phyloP scores from a whole-genome alignment of 2,329 filamentous ascomycete genomes.

The Dothiorella sarmentorum region DNA sequence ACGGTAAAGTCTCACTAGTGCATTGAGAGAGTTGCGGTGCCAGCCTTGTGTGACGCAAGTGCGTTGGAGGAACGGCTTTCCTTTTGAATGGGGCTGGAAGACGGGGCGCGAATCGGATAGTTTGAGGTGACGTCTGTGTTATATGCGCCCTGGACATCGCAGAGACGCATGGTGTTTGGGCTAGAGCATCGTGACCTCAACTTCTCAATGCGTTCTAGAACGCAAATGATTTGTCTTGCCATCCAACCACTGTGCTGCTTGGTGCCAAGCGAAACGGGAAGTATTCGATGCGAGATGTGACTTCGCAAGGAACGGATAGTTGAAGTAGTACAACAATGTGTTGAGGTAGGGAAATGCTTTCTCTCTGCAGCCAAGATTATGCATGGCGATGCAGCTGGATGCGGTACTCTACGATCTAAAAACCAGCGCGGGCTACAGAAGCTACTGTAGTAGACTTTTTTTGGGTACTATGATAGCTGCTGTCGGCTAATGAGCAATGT shows the following conservation, averaged over 20 bases:
- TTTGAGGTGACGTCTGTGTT: background rate
- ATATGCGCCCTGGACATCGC: background rate
- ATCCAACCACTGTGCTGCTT: background rate
- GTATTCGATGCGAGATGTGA: background rate
- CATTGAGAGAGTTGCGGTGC: background rate
- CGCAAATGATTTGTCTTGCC: background rate
- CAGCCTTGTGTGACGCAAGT: background rate
- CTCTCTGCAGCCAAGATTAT: background rate
- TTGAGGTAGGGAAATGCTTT: background rate
- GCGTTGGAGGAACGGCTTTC: background rate
- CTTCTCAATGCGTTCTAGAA: background rate
- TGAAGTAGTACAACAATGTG: background rate
- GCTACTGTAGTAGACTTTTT: too few relatives aligned
- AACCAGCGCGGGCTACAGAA: too few relatives aligned
- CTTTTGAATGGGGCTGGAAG: background rate
- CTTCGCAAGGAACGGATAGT: background rate
- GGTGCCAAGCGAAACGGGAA: background rate
- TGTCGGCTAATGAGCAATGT: too few relatives aligned
- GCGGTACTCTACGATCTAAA: background rate
- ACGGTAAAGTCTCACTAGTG: background rate
- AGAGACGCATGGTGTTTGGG: constrained; percentile 9
- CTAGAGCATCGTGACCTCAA: background rate
- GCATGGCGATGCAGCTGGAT: background rate
- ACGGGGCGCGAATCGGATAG: background rate
- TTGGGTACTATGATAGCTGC: too few relatives aligned